Evolutionary conservation across 306 rosid genomes (phyloP).

Genomic region (Quercus bicolor): DNA sequence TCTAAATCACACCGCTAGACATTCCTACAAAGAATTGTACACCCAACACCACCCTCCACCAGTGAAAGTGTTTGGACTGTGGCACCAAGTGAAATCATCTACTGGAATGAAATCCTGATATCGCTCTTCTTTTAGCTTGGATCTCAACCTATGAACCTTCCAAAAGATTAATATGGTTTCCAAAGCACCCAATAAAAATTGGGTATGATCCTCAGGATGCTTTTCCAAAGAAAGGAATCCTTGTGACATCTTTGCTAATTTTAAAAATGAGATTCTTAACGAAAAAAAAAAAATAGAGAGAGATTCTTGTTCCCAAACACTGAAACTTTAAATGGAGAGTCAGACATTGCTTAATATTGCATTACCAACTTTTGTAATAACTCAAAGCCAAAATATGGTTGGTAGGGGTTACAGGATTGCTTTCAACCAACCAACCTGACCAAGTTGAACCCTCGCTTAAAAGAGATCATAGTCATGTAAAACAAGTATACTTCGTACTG

Average conservation of each 20-base stretch:
- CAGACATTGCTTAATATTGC: neutral
- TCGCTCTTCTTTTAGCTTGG: neutral
- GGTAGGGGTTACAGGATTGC: neutral
- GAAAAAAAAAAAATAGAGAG: neutral
- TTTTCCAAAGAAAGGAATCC: neutral
- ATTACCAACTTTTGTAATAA: neutral
- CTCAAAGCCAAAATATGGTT: neutral
- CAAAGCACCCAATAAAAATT: neutral
- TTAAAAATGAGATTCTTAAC: neutral
- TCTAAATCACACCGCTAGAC: neutral
- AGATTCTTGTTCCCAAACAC: neutral
- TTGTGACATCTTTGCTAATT: neutral
- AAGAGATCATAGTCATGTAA: too few species aligned
- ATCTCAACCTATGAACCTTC: conserved; percentile 1
- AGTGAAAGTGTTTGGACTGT: neutral
- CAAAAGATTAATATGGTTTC: neutral
- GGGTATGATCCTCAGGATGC: neutral
- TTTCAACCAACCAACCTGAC: neutral
- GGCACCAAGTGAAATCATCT: neutral
- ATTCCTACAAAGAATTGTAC: neutral
- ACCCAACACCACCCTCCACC: neutral
- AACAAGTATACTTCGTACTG: too few species aligned
- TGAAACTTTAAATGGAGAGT: neutral
- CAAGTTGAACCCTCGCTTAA: neutral
- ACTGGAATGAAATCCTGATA: neutral